Percentiles rank a stretch among this genome's conserved stretches.
phyloP scores from a whole-genome alignment of 352 stramenopile genomes.

The Pythium insidiosum region DNA sequence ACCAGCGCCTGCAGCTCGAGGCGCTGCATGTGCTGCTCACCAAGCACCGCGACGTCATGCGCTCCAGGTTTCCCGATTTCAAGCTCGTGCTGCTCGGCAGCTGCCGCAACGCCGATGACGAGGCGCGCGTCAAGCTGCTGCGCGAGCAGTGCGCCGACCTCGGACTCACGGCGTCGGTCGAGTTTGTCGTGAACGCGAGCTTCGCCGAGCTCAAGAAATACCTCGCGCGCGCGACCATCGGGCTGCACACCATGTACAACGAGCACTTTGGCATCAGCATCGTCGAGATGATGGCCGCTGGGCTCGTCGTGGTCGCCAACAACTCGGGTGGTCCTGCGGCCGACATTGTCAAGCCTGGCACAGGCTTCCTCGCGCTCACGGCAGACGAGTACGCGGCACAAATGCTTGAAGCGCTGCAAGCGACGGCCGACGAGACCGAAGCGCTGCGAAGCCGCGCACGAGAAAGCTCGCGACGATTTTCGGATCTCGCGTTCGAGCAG shows the following conservation, averaged over 20 bases:
- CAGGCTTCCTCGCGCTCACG: slow-evolving; percentile 78
- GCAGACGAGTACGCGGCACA: slow-evolving; percentile 85
- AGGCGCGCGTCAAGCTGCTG: slow-evolving; percentile 83
- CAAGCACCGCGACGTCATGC: slow-evolving; percentile 20
- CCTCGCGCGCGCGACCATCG: slow-evolving; percentile 83
- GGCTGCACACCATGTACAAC: slow-evolving; percentile 99
- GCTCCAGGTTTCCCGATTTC: slow-evolving; percentile 29
- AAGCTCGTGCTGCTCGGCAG: slow-evolving; percentile 94
- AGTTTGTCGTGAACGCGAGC: slow-evolving; percentile 94
- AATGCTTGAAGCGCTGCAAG: slow-evolving; percentile 55
- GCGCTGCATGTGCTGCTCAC: slow-evolving; percentile 69
- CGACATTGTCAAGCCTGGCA: slow-evolving; percentile 87
- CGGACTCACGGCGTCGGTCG: slow-evolving; percentile 71
- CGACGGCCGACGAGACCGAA: slow-evolving; percentile 17
- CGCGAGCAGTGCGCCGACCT: slow-evolving; percentile 70
- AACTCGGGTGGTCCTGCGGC: slow-evolving; percentile 94
- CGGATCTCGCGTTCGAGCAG: slow-evolving; percentile 61
- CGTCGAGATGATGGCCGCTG: slow-evolving; percentile 99
- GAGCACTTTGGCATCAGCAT: slow-evolving; percentile 99
- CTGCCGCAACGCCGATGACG: slow-evolving; percentile 92
- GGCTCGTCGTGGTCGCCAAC: slow-evolving; percentile 95
- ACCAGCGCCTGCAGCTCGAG: slow-evolving; percentile 94
- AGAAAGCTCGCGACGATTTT: slow-evolving; percentile 52
- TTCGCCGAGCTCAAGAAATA: slow-evolving; percentile 90
- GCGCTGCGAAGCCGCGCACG: slow-evolving; percentile 38